phyloP scores from a whole-genome alignment of 2,329 filamentous ascomycete genomes.

The Lachnellula cervina region DNA sequence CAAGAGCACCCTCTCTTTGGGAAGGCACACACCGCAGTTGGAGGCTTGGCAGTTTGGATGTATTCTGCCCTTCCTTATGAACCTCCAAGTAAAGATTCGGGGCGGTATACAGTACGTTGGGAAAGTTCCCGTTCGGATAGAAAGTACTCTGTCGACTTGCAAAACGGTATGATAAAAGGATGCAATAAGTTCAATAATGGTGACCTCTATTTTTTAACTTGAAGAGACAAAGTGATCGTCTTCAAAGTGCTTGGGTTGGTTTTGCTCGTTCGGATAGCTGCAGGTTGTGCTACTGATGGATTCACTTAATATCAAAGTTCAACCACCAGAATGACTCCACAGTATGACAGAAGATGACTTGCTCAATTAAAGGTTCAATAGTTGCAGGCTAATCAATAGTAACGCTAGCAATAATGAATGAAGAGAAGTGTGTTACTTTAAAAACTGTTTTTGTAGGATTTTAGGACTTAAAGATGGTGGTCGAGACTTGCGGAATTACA shows the following conservation, averaged over 20 bases:
- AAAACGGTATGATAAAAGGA: too few relatives aligned
- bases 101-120: too few relatives aligned
- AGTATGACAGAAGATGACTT: background rate
- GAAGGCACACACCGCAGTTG: background rate
- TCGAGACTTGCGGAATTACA: too few relatives aligned
- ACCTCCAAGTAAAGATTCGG: too few relatives aligned
- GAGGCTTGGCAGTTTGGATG: background rate
- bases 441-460: background rate
- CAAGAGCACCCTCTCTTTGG: background rate
- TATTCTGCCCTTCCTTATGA: too few relatives aligned
- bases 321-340: background rate
- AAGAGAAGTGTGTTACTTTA: background rate
- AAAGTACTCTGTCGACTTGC: too few relatives aligned
- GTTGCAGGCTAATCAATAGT: too few relatives aligned
- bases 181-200: background rate
- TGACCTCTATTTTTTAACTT: background rate
- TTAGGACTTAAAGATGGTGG: too few relatives aligned
- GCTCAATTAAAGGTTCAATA: background rate
- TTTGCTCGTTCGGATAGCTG: conserved; percentile 11
- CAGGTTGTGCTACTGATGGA: conserved; percentile 9
- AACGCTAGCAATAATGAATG: background rate
- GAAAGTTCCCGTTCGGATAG: too few relatives aligned
- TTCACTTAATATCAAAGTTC: background rate
- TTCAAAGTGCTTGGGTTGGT: background rate
- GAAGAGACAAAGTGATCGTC: background rate